Evolutionary conservation across 345 rosid genomes (phyloP).

Genomic region (Pelargonium nanum): DNA sequence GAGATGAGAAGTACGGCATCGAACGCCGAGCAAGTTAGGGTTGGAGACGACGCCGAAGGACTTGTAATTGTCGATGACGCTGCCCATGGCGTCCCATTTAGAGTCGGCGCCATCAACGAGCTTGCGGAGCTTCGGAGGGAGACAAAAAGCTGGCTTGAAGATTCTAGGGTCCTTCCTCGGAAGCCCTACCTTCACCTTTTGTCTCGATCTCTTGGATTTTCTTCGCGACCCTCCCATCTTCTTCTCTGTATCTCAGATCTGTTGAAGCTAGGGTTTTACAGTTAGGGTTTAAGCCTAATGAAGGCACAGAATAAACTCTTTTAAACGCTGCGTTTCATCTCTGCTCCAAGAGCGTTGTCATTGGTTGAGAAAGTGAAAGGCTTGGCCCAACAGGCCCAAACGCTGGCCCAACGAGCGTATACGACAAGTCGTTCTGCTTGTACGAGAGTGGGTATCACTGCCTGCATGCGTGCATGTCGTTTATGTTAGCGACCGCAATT

Average conservation of each 20-base stretch:
- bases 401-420: no score
- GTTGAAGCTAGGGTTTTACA: neutral
- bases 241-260: neutral
- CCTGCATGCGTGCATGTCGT: no score
- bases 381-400: no score
- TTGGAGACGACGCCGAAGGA: slow-evolving; percentile 81
- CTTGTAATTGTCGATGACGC: slow-evolving; percentile 75
- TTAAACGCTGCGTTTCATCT: neutral
- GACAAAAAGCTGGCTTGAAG: slow-evolving; percentile 69
- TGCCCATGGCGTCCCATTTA: slow-evolving; percentile 75
- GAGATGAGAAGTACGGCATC: slow-evolving; percentile 58
- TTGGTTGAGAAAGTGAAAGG: no score
- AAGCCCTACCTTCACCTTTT: slow-evolving; percentile 76
- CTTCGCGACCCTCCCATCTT: slow-evolving; percentile 90
- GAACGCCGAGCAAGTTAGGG: slow-evolving; percentile 71
- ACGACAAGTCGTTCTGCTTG: no score
- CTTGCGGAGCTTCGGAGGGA: slow-evolving; percentile 83
- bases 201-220: slow-evolving; percentile 62
- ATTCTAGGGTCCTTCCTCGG: slow-evolving; percentile 65
- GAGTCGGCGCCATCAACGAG: slow-evolving; percentile 31
- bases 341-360: no score
- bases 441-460: no score
- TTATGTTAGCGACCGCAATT: no score
- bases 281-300: slow-evolving; percentile 1
- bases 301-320: neutral